Base-by-base conservation (phyloP, 257 asterid species). In the Sherardia arvensis region DNA sequence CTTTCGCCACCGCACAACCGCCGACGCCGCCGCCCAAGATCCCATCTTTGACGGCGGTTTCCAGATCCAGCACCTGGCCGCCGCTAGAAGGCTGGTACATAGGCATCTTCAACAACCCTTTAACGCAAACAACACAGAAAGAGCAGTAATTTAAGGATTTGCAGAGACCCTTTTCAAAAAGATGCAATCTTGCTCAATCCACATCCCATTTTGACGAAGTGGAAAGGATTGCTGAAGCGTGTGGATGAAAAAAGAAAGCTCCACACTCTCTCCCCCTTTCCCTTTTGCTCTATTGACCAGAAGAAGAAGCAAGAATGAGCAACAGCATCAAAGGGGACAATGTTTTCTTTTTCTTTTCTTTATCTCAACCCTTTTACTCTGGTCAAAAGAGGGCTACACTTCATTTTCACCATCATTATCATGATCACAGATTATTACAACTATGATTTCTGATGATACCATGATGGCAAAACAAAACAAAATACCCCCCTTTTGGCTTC, bases 21-120 rank as follows among this genome's bases (percentile, higher is more conserved):
- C 40, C 69, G 28, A 72, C 81, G 1, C 78, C 83, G 49, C 83
- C 88, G 14, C 86, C 84, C 76, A 83, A 78, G 70, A 83, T 77
- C 77, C 88, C 88, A 80, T 80, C 84, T 74, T 83, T 83, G 1
- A 78, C 88, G 2, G 84, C 85, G 8, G 88, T 83, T 65, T 83
- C 86, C 56, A 83, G 88, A 80, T 83, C 86, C 77, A 83, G 72
- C n/a, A 81, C 76, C 56, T 74, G 78, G 60, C 84, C 87, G 49
- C 82, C 77, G 8, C 77, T 56, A 63, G 78, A 77, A 53, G 82
- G 81, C 76, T 69, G 74, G 76, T 72, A 80, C 86, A 83, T 74
- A 57, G 84, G 83, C 80, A 75, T 75, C 67, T 77, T 73, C 48
- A 26, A 60, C 47, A 18, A 59, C 61, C 64, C 68, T 67, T 47